These are phyloP conservation scores for Colletotrichum australisinense DNA, from an alignment of 2,329 filamentous ascomycete species.

Conservation along the genomic window DNA sequence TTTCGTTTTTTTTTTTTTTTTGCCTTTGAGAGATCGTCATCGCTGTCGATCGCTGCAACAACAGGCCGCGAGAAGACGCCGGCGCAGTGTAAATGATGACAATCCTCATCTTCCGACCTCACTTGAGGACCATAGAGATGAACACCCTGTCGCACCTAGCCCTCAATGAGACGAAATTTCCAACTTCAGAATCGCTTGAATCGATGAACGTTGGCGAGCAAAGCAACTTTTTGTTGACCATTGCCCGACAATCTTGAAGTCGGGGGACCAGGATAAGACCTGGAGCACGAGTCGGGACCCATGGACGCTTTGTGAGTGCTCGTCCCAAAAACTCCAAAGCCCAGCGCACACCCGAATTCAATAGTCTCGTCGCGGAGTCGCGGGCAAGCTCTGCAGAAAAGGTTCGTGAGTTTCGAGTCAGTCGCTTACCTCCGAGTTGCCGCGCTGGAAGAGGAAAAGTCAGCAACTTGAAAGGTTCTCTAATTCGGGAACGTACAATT, in stretches of 20 bases:
- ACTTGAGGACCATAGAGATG: neutral
- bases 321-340: neutral
- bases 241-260: neutral
- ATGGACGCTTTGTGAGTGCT: conserved; percentile 6
- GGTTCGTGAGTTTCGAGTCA: conserved; percentile 21
- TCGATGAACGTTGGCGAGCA: neutral
- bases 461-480: conserved; percentile 4
- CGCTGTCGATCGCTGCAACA: neutral
- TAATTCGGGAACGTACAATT: neutral
- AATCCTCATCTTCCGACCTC: neutral
- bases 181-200: conserved; percentile 11
- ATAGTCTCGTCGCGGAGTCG: neutral
- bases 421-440: conserved; percentile 3
- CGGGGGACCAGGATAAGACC: neutral
- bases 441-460: conserved; percentile 1
- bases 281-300: conserved; percentile 18
- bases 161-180: neutral
- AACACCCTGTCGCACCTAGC: neutral
- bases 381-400: conserved; percentile 10
- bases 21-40: neutral
- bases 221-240: neutral
- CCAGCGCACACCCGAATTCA: neutral
- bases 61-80: neutral
- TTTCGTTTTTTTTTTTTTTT: no score
- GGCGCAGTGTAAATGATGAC: neutral